Base-by-base conservation (phyloP, 352 stramenopile species). In the Phytopythium litorale region DNA sequence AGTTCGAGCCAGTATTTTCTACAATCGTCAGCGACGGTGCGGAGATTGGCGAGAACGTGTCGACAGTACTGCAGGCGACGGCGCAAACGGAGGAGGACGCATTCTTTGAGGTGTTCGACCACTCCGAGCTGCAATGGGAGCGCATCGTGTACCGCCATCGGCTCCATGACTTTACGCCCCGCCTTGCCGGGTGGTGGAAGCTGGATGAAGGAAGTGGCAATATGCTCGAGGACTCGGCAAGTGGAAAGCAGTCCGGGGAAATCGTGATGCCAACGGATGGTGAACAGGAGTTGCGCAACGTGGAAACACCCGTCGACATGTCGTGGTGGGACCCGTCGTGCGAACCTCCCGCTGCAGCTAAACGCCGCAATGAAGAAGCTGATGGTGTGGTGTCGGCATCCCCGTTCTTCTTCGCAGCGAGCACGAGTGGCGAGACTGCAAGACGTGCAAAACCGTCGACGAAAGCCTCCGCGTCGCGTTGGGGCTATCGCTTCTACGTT, bases 401-500 rank as follows among this genome's bases (percentile, higher is more conserved):
- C 18, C 58, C 74, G 16, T 78, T 82, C 62, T 56, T 48, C 28
- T 53, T 38, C 32, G 51, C 55, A 13, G 40, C n/a, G 33, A 51
- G 3, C 49, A 52, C 58, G 15, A 12, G 40, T 37, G 35, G 23
- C 15, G 35, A 37, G 21, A 35, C 12, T 32, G 42, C 30, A 19
- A n/a, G 12, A 21, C 13, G 13, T 7, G 33, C 21, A 9, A 23
- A 19, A 32, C 8, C 15, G 9, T 21, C 18, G 35, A 32, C 30
- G 23, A 58, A 43, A 3, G 58, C 64, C 16, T 16, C 54, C 9
- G 63, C 67, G 38, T 33, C 54, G 2, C 62, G 64, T 25, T 94
- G 84, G 84, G 84, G 84, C 4, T 94, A 89, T 56, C 74, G 75
- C 12, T 91, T 92, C 45, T 87, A 79, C 40, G 75, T 92, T 1